A percentile compares a stretch with the other conserved stretches of the same genome.
Conservation (phyloP, 768 basidiomycete genomes). For the Lactifluus subvellereus region DNA sequence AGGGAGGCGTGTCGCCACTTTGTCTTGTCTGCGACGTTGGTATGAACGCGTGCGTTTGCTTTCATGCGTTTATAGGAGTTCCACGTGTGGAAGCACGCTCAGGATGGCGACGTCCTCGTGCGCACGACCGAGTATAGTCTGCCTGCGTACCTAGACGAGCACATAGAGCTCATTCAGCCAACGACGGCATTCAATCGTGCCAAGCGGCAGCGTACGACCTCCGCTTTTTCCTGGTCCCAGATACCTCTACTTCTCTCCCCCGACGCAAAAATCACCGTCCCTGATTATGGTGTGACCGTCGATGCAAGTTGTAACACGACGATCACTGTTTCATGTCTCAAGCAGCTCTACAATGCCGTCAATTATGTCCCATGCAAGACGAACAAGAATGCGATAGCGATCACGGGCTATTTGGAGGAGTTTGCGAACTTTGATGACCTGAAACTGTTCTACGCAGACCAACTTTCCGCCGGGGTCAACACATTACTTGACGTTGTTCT, state of each 20-base stretch:
- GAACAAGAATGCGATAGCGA: conserved; percentile 31
- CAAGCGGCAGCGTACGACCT: conserved; percentile 38
- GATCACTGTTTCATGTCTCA: conserved; percentile 34
- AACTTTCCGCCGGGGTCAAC: conserved; percentile 31
- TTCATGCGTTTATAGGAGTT: conserved; percentile 42
- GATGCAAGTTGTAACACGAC: conserved; percentile 34
- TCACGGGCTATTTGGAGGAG: conserved; percentile 34
- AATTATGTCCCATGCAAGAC: conserved; percentile 27
- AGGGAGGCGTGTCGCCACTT: conserved; percentile 44
- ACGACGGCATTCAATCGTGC: conserved; percentile 55
- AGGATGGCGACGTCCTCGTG: conserved; percentile 46
- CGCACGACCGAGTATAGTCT: conserved; percentile 58
- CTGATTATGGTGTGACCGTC: conserved; percentile 16
- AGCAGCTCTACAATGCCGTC: conserved; percentile 34
- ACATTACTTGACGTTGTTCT: conserved; percentile 49
- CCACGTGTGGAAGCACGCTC: conserved; percentile 46
- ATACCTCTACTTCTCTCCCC: not conserved
- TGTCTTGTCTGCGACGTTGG: not conserved
- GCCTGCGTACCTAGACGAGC: conserved; percentile 45
- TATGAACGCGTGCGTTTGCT: no score
- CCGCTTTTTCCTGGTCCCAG: conserved; percentile 23
- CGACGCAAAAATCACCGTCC: not conserved
- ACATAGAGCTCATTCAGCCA: conserved; percentile 59
- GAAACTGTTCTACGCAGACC: conserved; percentile 31
- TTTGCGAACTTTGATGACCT: conserved; percentile 32